Base-by-base conservation (phyloP, 1,139 yeast species). In the Debaryomyces fabryi region DNA sequence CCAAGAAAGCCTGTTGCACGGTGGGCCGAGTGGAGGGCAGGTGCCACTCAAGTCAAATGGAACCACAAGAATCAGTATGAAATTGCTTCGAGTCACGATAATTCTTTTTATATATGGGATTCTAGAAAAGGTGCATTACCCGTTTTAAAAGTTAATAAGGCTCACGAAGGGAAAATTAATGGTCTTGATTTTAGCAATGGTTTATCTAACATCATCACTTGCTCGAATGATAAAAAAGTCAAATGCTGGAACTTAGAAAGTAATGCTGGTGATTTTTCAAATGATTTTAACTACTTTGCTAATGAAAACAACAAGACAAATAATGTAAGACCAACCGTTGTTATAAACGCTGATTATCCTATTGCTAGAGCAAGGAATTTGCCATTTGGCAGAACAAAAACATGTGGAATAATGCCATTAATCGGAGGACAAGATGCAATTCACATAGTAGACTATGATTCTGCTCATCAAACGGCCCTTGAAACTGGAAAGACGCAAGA, bases 1-100 rank as follows among this genome's bases (percentile, higher is more conserved):
- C 92, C 97, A 0, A 58, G 79, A 21, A 72, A 78, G 49, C 96
- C 98, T 0, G 85, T 82, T 3, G 79, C 80, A 48, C 80, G 85
- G 44, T 91, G 90, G 72, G 91, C 97, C 6, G 97, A 92, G 61
- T 93, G 97, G 96, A 73, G 89, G 51, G 96, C 97, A 0, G 96
- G 96, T 1, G 96, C 97, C 0, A 84, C 95, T 0, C 98, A 92
- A 64, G 97, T 91, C 13, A 91, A 92, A 64, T 93, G 98, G 98
- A 90, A 87, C 62, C 83, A 83, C 54, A 74, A 77, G 44, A 86
- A 92, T 58, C 83, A 91, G 1, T 79, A 85, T 60, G 80, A 91
- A 40, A 64, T 93, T 30, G 97, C 97, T 0, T 85, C 95, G 1
- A 78, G 95, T 21, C 99, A 93, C 62, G 96, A 90, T 58, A 82